Base-by-base conservation (phyloP, 179 eudicot species). In the Heliamphora pulchella region DNA sequence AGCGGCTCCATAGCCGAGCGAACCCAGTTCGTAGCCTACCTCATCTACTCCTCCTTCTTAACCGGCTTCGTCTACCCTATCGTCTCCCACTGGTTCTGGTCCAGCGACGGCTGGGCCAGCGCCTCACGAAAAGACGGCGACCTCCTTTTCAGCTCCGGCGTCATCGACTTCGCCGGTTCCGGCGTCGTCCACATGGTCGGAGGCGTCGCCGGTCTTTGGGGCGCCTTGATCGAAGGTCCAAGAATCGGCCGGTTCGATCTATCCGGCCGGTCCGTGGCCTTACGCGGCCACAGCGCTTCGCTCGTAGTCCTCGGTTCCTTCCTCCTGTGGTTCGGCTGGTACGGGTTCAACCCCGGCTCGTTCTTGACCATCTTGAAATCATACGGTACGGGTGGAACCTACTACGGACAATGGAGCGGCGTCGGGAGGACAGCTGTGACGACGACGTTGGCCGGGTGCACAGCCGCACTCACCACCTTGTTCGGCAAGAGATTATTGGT, bases 181-280 rank as follows among this genome's bases (percentile, higher is more conserved):
- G 87, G 87, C 43, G 87, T 84, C 10, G 87, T 84, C 65, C 87
- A 84, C 87, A 84, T 84, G 87, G 87, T 84, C 55, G 87, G 87
- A 0, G 87, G 87, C 20, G 48, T 84, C 10, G 87, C 87, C 46
- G 87, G 87, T 20, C 78, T 84, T 3, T 84, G 84, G 84, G 87
- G 87, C 0, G 87, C 87, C 67, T 11, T 81, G 1, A 84, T 84
- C 6, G 87, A 84, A 48, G 87, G 87, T 54, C 87, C 87, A 0
- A 63, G 87, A 18, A 55, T 84, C 5, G 87, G 87, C 3, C 80
- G 87, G 20, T 84, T 84, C 75, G 87, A 81, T 44, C 41, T 48
- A 3, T 2, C 66, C 4, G 87, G 87, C n/a, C 80, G 87, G 74
- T 53, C 87, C 68, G 81, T 84, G 22, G 70, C 66, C 75, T 71